Conservation (phyloP, 1,284 basidiomycete genomes). For the Cutaneotrichosporon daszewskae region DNA sequence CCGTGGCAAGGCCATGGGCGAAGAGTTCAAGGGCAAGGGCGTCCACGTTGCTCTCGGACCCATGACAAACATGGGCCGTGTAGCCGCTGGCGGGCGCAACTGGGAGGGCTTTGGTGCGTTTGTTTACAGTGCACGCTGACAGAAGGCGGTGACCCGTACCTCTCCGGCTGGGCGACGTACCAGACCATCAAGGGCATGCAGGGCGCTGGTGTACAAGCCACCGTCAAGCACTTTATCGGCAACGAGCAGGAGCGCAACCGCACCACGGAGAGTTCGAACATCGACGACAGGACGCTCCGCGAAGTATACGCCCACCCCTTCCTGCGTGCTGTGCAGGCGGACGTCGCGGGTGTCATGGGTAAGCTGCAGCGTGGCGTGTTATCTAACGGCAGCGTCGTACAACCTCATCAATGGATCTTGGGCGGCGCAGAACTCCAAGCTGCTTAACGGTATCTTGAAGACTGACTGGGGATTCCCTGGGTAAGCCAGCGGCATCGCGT, state of each 20-base stretch:
- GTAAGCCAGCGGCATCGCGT: too few species aligned
- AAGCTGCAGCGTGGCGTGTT: too few species aligned
- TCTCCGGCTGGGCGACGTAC: constrained; percentile 61
- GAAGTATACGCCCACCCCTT: constrained; percentile 48
- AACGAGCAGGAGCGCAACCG: constrained; percentile 28
- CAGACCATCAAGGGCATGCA: constrained; percentile 72
- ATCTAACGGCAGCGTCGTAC: too few species aligned
- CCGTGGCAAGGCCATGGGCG: constrained; percentile 68
- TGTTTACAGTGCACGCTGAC: too few species aligned
- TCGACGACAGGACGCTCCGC: constrained; percentile 22
- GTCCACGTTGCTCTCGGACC: constrained; percentile 63
- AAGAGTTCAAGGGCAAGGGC: constrained; percentile 73
- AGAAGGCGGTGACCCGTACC: constrained; percentile 60
- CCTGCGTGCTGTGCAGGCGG: constrained; percentile 63
- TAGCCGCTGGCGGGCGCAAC: constrained; percentile 64
- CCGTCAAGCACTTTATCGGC: constrained; percentile 23
- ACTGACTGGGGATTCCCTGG: constrained; percentile 70
- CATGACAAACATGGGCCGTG: constrained; percentile 53
- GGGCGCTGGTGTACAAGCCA: constrained; percentile 58
- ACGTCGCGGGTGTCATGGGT: constrained; percentile 65
- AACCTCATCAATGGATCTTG: constrained; percentile 59
- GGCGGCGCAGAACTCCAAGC: constrained; percentile 58
- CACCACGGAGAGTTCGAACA: constrained; percentile 19
- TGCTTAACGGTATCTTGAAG: constrained; percentile 66
- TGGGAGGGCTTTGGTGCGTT: constrained; percentile 88